Evolutionary conservation across 2,329 filamentous ascomycete species (phyloP).

Genomic region (Mariannaea elegans): DNA sequence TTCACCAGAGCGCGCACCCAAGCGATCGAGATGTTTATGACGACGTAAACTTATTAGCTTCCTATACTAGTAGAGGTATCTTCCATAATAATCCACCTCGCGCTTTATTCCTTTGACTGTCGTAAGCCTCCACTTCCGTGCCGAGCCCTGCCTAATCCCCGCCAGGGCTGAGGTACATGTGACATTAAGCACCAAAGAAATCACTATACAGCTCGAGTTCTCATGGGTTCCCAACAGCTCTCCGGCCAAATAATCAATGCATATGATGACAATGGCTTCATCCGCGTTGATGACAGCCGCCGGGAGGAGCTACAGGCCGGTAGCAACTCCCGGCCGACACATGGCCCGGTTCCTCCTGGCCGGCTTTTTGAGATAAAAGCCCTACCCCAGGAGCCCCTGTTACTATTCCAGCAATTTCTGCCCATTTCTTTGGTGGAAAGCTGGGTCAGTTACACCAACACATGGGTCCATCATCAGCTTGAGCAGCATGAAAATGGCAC

Average conservation of each 20-base stretch:
- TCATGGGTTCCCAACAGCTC: slow-evolving; percentile 3
- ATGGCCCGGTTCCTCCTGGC: not conserved
- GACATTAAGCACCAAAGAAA: not conserved
- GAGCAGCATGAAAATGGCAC: not conserved
- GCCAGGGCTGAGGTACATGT: too few species aligned
- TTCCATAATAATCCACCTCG: too few species aligned
- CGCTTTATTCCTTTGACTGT: too few species aligned
- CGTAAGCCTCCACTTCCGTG: too few species aligned
- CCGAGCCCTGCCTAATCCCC: too few species aligned
- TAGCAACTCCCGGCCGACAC: slow-evolving; percentile 3
- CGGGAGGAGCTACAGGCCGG: not conserved
- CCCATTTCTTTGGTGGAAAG: slow-evolving; percentile 14
- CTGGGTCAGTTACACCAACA: slow-evolving; percentile 12
- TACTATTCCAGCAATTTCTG: slow-evolving; percentile 16
- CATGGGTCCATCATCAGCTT: not conserved
- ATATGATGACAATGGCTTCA: slow-evolving; percentile 11
- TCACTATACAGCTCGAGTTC: not conserved
- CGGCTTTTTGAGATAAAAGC: not conserved
- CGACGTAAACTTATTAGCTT: too few species aligned
- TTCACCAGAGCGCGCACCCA: too few species aligned
- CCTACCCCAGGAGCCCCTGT: not conserved
- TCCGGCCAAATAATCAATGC: not conserved
- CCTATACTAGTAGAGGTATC: too few species aligned
- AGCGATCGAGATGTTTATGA: too few species aligned
- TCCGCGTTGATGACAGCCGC: not conserved